phyloP scores from a whole-genome alignment of 2,329 filamentous ascomycete species.

The Orbilia ellipsospora region DNA sequence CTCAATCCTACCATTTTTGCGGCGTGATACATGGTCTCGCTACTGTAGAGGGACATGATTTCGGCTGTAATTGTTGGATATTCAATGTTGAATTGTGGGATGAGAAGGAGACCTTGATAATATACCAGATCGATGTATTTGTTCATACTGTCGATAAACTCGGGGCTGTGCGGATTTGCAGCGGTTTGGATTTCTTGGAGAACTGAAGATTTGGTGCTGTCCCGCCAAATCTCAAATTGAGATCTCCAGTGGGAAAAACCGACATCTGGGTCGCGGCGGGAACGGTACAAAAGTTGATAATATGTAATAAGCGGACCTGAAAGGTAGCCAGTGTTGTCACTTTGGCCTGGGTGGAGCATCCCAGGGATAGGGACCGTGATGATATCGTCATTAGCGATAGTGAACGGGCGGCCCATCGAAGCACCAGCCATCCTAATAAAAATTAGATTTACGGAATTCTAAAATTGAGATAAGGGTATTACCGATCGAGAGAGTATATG shows the following conservation, averaged over 20 bases:
- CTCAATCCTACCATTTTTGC: constrained; percentile 48
- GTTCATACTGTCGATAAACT: constrained; percentile 42
- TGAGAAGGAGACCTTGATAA: constrained; percentile 43
- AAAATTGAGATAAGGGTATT: neutral
- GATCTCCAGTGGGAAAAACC: constrained; percentile 30
- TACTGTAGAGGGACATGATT: constrained; percentile 14
- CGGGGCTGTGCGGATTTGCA: constrained; percentile 8
- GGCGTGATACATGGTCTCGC: constrained; percentile 42
- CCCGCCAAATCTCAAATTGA: constrained; percentile 30
- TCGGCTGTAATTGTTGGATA: constrained; percentile 38
- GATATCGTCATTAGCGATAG: constrained; percentile 51
- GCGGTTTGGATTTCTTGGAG: constrained; percentile 9
- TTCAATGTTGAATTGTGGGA: constrained; percentile 49
- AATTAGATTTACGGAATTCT: neutral
- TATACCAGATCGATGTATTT: constrained; percentile 50
- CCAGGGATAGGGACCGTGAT: constrained; percentile 46
- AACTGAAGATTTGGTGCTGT: constrained; percentile 34
- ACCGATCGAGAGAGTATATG: constrained; percentile 52
- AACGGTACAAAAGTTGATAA: constrained; percentile 38
- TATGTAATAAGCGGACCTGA: constrained; percentile 47
- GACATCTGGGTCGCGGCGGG: constrained; percentile 38
- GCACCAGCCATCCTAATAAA: constrained; percentile 43
- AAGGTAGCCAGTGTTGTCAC: constrained; percentile 38
- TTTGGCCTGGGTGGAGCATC: constrained; percentile 29
- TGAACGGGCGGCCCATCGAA: constrained; percentile 49